A percentile compares a stretch with the other conserved stretches of the same genome.
These are phyloP conservation scores for Rhododendron molle DNA, from an alignment of 148 eudicot genomes.

Conservation along the genomic window DNA sequence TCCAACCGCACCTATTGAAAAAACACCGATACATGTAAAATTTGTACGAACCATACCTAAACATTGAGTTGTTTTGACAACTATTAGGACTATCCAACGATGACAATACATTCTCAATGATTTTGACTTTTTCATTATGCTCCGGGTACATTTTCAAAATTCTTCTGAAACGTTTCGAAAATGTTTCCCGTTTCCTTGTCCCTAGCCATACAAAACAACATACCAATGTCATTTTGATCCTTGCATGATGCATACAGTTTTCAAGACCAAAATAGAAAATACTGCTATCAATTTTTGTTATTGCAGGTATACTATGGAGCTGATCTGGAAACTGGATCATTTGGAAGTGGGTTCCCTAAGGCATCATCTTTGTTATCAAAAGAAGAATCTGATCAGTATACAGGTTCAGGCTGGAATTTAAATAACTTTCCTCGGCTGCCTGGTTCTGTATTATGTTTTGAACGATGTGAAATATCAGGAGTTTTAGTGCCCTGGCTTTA, in stretches of 20 bases:
- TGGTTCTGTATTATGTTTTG: conserved; percentile 54
- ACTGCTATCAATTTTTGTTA: not conserved
- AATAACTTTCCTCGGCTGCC: conserved; percentile 58
- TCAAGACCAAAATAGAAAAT: not conserved
- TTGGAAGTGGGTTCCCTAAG: conserved; percentile 60
- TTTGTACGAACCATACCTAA: not conserved
- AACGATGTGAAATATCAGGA: conserved; percentile 57
- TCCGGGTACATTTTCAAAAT: not conserved
- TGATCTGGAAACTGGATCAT: conserved; percentile 60
- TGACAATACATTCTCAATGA: not conserved
- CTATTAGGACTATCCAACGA: not conserved
- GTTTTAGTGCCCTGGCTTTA: conserved; percentile 74
- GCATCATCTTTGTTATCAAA: conserved; percentile 9
- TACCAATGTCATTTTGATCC: not conserved
- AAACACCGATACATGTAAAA: not conserved
- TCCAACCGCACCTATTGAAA: not conserved
- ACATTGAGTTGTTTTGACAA: not conserved
- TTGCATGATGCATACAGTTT: not conserved
- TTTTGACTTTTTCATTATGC: not conserved
- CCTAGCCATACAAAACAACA: not conserved
- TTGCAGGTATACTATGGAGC: conserved; percentile 62
- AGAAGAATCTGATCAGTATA: conserved; percentile 29
- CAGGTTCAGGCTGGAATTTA: conserved; percentile 59
- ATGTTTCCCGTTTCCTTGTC: not conserved
- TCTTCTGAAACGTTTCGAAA: not conserved